Evolutionary conservation across 805 yeast species (phyloP), one percentile per base, ranked within the genome.

Genomic region (Barnettozyma pratensis): DNA sequence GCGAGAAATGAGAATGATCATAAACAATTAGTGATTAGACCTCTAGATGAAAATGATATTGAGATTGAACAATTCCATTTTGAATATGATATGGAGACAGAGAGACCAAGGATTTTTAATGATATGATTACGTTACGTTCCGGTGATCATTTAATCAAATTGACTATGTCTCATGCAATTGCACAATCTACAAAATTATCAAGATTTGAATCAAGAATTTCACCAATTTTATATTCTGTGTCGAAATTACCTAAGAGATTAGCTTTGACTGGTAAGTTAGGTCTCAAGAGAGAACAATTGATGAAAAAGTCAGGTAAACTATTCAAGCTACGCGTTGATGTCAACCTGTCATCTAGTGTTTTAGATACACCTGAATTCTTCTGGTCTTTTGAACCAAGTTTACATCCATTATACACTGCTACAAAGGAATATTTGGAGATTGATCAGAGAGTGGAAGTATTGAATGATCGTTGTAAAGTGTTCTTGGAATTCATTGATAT

Each of bases 291-390:
- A 41, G 87, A 87, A 56, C 95, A 92, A 59, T 73, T 94, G 27
- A 64, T 92, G 53, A 88, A 85, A 61, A 89, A 92, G 60, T 87
- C 96, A 1, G 99, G 99, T 7, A 83, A 85, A 62, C 70, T 94
- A 42, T 92, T 92, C 73, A 91, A 90, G 59, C 67, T 94, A 30
- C 74, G 98, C 44, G 96, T 91, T 11, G 98, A 94, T 66, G 97
- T 94, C 5, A 94, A 94, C 63, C 70, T 94, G 44, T 84, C 92
- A 4, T 87, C 97, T 9, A 87, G 87, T 54, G 90, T 94, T 26
- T 72, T 94, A 46, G 99, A 94, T 61, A 90, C 96, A 0, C 99
- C 99, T 0, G 96, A 89, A 53, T 90, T 88, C 61, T 94, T 94
- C 66, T 94, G 99, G 99, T 87, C 91, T 44, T 77, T 76, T 53